A percentile compares a stretch with the other conserved stretches of the same genome.
Evolutionary conservation across 1,139 yeast genomes (phyloP).

Genomic region (Hanseniaspora uvarum): DNA sequence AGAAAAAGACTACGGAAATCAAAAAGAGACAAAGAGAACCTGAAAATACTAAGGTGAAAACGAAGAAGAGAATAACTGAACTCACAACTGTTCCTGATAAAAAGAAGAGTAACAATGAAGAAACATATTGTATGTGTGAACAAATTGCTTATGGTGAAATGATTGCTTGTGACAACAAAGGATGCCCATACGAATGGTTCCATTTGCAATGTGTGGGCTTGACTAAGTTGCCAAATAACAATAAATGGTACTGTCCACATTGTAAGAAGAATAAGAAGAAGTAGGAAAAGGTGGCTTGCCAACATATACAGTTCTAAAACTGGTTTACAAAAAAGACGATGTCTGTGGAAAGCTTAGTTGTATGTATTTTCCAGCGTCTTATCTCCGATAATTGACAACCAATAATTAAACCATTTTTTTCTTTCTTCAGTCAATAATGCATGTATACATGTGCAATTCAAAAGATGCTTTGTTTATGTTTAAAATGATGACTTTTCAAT

Average conservation of each 20-base stretch:
- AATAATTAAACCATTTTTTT: too few relatives aligned
- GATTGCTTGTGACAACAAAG: constrained; percentile 97
- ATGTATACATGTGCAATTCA: too few relatives aligned
- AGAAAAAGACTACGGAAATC: constrained; percentile 14
- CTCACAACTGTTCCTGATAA: constrained; percentile 1
- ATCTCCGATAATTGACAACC: too few relatives aligned
- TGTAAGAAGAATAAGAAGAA: constrained; percentile 35
- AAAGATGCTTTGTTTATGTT: too few relatives aligned
- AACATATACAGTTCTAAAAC: not conserved
- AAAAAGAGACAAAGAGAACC: constrained; percentile 19
- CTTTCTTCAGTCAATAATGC: too few relatives aligned
- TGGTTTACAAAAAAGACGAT: too few relatives aligned
- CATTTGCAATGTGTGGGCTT: constrained; percentile 93
- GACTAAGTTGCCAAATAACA: constrained; percentile 71
- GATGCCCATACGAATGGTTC: constrained; percentile 92
- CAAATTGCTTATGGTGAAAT: constrained; percentile 96
- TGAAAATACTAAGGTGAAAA: not conserved
- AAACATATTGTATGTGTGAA: constrained; percentile 88
- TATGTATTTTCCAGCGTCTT: too few relatives aligned
- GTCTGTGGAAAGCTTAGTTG: too few relatives aligned
- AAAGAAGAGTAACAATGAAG: constrained; percentile 38
- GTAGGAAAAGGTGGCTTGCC: not conserved
- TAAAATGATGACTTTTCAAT: too few relatives aligned
- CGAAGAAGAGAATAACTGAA: constrained; percentile 12
- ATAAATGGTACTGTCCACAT: constrained; percentile 95